phyloP scores from a whole-genome alignment of 352 stramenopile species.

The Globisporangium rhizosaccharum region DNA sequence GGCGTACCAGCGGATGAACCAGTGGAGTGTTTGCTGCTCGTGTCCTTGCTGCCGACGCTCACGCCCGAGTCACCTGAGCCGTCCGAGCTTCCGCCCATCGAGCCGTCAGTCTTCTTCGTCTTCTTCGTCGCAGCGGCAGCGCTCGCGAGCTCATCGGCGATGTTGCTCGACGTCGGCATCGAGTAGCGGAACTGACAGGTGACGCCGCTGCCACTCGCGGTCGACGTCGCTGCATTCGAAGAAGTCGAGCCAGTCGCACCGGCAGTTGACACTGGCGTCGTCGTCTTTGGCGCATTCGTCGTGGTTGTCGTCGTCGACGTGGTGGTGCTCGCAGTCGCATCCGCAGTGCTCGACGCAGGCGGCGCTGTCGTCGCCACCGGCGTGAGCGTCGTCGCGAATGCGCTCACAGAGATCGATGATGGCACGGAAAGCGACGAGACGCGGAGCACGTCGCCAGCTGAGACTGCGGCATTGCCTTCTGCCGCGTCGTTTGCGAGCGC shows the following conservation, averaged over 20 bases:
- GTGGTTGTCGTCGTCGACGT: conserved; percentile 2
- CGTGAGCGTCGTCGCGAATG: conserved; percentile 9
- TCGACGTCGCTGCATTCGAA: conserved; percentile 2
- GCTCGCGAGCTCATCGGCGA: conserved; percentile 26
- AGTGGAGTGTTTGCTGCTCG: conserved; percentile 2
- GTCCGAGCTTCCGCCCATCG: conserved; percentile 10
- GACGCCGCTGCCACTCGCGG: conserved; percentile 13
- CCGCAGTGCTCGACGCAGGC: not conserved
- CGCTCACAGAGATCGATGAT: conserved; percentile 3
- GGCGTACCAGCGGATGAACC: not conserved
- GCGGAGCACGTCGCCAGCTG: conserved; percentile 8
- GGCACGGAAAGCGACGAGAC: conserved; percentile 4
- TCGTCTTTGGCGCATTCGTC: not conserved
- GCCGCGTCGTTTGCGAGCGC: not conserved
- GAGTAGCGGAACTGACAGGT: conserved; percentile 51
- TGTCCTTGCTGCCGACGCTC: conserved; percentile 12
- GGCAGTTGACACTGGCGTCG: conserved; percentile 4
- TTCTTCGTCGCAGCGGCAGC: conserved; percentile 5
- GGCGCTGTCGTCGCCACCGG: not conserved
- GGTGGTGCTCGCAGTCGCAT: not conserved
- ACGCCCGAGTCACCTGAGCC: conserved; percentile 13
- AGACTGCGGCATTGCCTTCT: conserved; percentile 7
- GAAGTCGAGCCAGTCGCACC: conserved; percentile 7
- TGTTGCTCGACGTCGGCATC: conserved; percentile 47
- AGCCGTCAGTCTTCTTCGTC: conserved; percentile 8